These are phyloP conservation scores for Aspergillus phoenicis DNA, from an alignment of 2,329 filamentous ascomycete genomes.

Conservation along the genomic window DNA sequence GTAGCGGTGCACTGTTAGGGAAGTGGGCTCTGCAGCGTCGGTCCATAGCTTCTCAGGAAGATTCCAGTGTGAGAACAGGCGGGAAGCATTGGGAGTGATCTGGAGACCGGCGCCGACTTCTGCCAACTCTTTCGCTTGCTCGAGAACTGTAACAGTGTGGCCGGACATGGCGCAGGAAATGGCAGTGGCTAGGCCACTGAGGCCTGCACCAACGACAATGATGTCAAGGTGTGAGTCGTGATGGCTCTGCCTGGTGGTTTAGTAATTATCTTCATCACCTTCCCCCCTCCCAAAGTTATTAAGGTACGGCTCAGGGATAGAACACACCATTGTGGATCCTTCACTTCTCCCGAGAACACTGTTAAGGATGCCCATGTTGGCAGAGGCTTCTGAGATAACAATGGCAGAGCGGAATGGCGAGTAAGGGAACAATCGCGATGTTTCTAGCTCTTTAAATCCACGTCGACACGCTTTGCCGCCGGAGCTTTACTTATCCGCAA, in stretches of 20 bases:
- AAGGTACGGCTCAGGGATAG: background rate
- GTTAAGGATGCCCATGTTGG: slow-evolving; percentile 5
- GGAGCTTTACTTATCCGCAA: background rate
- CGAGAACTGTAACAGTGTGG: slow-evolving; percentile 32
- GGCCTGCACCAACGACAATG: slow-evolving; percentile 35
- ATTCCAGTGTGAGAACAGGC: slow-evolving; percentile 34
- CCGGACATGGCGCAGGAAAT: slow-evolving; percentile 31
- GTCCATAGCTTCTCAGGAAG: slow-evolving; percentile 30
- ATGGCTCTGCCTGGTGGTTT: background rate
- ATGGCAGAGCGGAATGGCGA: background rate
- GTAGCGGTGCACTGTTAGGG: slow-evolving; percentile 39
- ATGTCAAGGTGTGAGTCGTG: slow-evolving; percentile 24
- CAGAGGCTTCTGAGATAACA: too few relatives aligned
- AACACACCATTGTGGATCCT: slow-evolving; percentile 5
- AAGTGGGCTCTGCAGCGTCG: slow-evolving; percentile 35
- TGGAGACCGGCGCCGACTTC: slow-evolving; percentile 68
- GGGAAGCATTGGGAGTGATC: slow-evolving; percentile 43
- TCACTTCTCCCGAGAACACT: background rate
- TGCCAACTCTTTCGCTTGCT: slow-evolving; percentile 34
- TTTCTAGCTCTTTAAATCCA: background rate
- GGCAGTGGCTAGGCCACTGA: slow-evolving; percentile 35
- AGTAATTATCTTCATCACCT: background rate
- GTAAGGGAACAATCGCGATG: background rate
- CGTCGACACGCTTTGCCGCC: background rate
- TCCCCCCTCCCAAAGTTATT: too few relatives aligned